A percentile compares a stretch with the other conserved stretches of the same genome.
These are phyloP conservation scores for Pueraria montana DNA, from an alignment of 306 rosid species.

Conservation along the genomic window DNA sequence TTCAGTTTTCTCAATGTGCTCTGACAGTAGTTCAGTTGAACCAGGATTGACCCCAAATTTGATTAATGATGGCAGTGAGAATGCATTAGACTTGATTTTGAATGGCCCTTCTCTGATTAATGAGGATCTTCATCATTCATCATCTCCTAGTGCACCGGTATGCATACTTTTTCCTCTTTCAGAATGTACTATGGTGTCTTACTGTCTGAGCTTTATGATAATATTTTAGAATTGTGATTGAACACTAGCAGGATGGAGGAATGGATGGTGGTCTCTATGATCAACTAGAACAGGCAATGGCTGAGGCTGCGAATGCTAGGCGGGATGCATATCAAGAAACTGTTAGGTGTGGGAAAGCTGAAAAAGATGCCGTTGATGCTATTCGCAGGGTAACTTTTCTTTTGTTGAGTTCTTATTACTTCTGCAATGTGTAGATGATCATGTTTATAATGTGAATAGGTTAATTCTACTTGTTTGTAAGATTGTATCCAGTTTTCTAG, in stretches of 20 bases:
- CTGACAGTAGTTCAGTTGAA: slow-evolving; percentile 56
- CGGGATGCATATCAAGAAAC: slow-evolving; percentile 68
- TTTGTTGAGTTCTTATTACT: slow-evolving; percentile 16
- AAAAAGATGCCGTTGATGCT: slow-evolving; percentile 74
- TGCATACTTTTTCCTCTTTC: slow-evolving; percentile 12
- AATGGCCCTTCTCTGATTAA: slow-evolving; percentile 35
- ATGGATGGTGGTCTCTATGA: slow-evolving; percentile 64
- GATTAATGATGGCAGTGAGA: slow-evolving; percentile 51
- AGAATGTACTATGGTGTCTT: slow-evolving; percentile 30
- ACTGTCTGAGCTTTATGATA: background rate
- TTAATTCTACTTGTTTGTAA: slow-evolving; percentile 14
- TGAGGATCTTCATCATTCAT: slow-evolving; percentile 56
- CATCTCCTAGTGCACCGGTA: slow-evolving; percentile 75
- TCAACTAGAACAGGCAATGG: slow-evolving; percentile 70
- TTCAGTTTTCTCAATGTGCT: slow-evolving; percentile 55
- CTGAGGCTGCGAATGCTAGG: slow-evolving; percentile 75
- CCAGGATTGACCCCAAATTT: slow-evolving; percentile 44
- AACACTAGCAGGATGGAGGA: slow-evolving; percentile 71
- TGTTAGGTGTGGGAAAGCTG: slow-evolving; percentile 71
- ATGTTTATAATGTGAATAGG: slow-evolving; percentile 9
- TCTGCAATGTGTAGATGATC: slow-evolving; percentile 20
- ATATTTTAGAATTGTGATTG: slow-evolving; percentile 35
- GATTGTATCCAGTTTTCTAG: background rate
- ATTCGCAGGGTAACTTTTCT: slow-evolving; percentile 65
- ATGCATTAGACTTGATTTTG: slow-evolving; percentile 46